Evolutionary conservation across 371 early-diverging fungal genomes (phyloP).

Genomic region (Mucor circinelloides): DNA sequence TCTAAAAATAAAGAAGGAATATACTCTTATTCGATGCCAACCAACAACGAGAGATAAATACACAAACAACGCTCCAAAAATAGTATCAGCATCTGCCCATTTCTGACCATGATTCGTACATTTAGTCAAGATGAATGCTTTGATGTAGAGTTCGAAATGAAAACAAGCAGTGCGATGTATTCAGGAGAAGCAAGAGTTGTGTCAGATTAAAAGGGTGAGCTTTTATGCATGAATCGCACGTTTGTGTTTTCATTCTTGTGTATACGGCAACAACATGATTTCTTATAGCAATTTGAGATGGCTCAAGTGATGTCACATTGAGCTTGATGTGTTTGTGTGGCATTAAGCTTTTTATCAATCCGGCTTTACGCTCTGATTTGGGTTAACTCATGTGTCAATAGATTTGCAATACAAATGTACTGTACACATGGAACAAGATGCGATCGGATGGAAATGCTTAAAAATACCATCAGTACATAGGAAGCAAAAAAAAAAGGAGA

Average conservation of each 20-base stretch:
- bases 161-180: neutral
- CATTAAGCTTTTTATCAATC: too few species aligned
- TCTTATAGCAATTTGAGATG: neutral
- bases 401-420: neutral
- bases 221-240: conserved; percentile 1
- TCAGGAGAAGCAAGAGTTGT: neutral
- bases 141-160: neutral
- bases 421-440: neutral
- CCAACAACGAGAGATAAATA: neutral
- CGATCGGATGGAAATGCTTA: neutral
- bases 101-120: neutral
- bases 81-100: neutral
- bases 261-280: neutral
- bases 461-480: neutral
- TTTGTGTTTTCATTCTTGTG: neutral
- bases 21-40: neutral
- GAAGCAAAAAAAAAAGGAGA: neutral
- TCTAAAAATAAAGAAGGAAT: neutral
- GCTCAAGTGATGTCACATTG: neutral
- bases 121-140: neutral
- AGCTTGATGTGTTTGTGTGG: neutral
- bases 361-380: neutral
- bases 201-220: neutral
- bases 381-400: neutral
- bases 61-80: neutral